Base-by-base conservation (phyloP, 179 eudicot species). In the Gypsophila paniculata region DNA sequence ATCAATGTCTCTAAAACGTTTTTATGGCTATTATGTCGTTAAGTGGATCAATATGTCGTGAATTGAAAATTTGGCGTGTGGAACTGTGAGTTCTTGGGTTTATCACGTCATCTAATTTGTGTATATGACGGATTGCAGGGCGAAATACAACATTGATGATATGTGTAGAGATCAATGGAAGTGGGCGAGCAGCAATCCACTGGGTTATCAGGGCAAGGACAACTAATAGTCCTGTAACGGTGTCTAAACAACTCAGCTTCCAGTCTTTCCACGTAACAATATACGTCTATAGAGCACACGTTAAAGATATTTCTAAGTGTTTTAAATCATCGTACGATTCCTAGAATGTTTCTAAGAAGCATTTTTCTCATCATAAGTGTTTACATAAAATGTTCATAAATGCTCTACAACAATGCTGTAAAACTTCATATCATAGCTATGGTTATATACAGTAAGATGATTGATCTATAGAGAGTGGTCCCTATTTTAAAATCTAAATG, bases 121-220 rank as follows among this genome's bases (percentile, higher is more conserved):
- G 15, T 12, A 10, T 70, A 5, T 42, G 29, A 34, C 10, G 34
- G 58, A 21, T 64, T 63, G 71, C 79, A 93, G 98, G 96, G 92
- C 98, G 9, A 90, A 83, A 71, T 90, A 87, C 77, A 89, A 86
- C 2, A 84, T 90, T 7, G 86, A 84, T 19, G 91, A 88, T 73
- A 93, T 93, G 96, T 90, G 98, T 77, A 78, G 85, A 65, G 96
- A 93, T 59, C 98, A 93, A 68, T 93, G 98, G 98, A 90, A 85
- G 0, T 93, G 96, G 96, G 94, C 96, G 62, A 79, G 85, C 77
- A 80, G 74, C 80, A 85, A 90, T 75, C 96, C 96, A 44, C 77
- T 78, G 87, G 98, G 98, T 29, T 92, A 90, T 23, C 83, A 82
- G 21, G 71, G 78, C 65, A 70, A 74, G 32, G 57, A 9, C 46